Base-by-base conservation (phyloP, 108 stramenopile species). In the Nitzschia palea region DNA sequence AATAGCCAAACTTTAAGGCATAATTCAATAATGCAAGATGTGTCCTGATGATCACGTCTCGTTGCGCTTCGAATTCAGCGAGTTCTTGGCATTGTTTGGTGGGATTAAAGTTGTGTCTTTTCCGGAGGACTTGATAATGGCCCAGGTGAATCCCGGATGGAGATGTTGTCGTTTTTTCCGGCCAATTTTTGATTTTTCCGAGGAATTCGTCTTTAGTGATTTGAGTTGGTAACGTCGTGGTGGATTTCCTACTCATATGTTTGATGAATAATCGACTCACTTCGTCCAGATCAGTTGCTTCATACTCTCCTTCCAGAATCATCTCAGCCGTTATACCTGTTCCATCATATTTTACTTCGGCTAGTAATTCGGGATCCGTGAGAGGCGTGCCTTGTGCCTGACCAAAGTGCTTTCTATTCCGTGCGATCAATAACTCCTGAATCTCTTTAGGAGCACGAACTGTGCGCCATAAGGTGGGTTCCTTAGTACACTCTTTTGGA, bases 361-460 rank as follows among this genome's bases (percentile, higher is more conserved):
- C 10, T 10, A 14, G 14, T 40, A 40, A 40, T 8, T 8, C 10
- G 14, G 37, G 10, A 40, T 10, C 37, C 14, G 60, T 61, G 9
- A 61, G 14, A 8, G 60, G 60, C 5, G 42, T 61, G 4, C 60
- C 60, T 43, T 43, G 22, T 23, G 60, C 60, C 22, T 61, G 60
- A 14, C 60, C 40, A 44, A 61, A 61, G 22, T 61, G 60, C 22
- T 22, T 10, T 61, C 40, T 20, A 22, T 61, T 61, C 4, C 40
- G 60, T 27, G 8, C 14, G 6, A 17, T 5, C 9, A 57, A 9
- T 5, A 6, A 23, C 4, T 14, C 9, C n/a, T 33, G 14, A 15
- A 57, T 57, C n/a, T 57, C 55, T 8, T 30, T n/a, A 6, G 55
- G 55, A 15, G 50, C 14, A 14, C 10, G 14, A 8, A 40, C 37